phyloP scores from a whole-genome alignment of 805 yeast genomes.

The Maudiozyma saulgeensis region DNA sequence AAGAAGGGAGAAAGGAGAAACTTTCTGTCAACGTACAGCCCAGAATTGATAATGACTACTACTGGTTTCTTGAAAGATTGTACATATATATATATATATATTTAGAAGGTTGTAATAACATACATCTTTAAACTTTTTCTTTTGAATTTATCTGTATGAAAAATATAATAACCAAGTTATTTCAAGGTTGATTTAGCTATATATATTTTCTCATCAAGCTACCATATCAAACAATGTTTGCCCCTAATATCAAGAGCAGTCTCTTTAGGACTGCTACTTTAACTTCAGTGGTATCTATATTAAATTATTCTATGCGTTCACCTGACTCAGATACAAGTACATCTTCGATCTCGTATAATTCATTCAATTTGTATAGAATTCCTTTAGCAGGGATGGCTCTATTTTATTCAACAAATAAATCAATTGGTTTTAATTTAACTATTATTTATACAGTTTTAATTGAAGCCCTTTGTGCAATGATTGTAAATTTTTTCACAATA shows the following conservation, averaged over 20 bases:
- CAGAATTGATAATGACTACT: too few relatives aligned
- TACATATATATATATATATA: too few relatives aligned
- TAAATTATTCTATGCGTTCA: not conserved
- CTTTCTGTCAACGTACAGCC: too few relatives aligned
- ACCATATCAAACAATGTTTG: not conserved
- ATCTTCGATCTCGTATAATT: not conserved
- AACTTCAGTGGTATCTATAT: not conserved
- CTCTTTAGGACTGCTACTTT: not conserved
- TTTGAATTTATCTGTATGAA: too few relatives aligned
- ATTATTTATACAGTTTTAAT: not conserved
- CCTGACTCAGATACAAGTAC: not conserved
- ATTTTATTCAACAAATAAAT: constrained; percentile 1
- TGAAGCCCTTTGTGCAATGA: not conserved
- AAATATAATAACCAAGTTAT: too few relatives aligned
- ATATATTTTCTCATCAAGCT: too few relatives aligned
- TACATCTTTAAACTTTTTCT: too few relatives aligned
- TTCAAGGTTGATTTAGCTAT: too few relatives aligned
- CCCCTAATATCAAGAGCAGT: not conserved
- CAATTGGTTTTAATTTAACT: not conserved
- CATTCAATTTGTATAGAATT: constrained; percentile 1
- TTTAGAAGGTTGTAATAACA: too few relatives aligned
- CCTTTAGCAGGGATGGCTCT: constrained; percentile 1
- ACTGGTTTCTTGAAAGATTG: too few relatives aligned
- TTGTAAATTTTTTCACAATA: not conserved
- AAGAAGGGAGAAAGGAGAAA: too few relatives aligned